These are phyloP conservation scores for Vairimorpha necatrix DNA, from an alignment of 371 early-diverging fungal species.

Conservation along the genomic window DNA sequence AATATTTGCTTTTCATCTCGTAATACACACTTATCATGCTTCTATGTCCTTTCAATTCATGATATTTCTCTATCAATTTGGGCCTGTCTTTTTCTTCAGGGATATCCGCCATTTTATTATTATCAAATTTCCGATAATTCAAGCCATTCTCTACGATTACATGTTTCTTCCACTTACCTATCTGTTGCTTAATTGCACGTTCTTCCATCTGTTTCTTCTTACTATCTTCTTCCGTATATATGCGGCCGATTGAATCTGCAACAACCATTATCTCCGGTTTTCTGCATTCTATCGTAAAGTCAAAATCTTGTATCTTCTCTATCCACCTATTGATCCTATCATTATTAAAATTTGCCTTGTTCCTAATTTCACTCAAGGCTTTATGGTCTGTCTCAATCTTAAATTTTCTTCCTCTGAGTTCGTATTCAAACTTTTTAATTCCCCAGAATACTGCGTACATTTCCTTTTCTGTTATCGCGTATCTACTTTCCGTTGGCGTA, in stretches of 20 bases:
- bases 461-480: too few relatives aligned
- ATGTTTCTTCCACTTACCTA: not conserved
- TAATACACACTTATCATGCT: not conserved
- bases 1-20: slow-evolving; percentile 4
- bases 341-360: slow-evolving; percentile 23
- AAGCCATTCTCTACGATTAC: not conserved
- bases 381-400: too few relatives aligned
- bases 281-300: slow-evolving; percentile 26
- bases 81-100: not conserved
- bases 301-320: slow-evolving; percentile 13
- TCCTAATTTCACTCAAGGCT: slow-evolving; percentile 23
- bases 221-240: slow-evolving; percentile 6
- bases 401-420: too few relatives aligned
- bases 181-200: not conserved
- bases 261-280: slow-evolving; percentile 6
- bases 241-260: slow-evolving; percentile 44
- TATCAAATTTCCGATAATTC: not conserved
- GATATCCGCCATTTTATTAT: not conserved
- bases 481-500: slow-evolving; percentile 32
- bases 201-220: slow-evolving; percentile 2
- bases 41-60: slow-evolving; percentile 7
- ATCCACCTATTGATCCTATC: slow-evolving; percentile 29
- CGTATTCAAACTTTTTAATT: too few relatives aligned
- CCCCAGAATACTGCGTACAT: too few relatives aligned
- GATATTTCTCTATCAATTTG: slow-evolving; percentile 2